Conservation (phyloP, 345 rosid species). For the Lenwebbia sp. region DNA sequence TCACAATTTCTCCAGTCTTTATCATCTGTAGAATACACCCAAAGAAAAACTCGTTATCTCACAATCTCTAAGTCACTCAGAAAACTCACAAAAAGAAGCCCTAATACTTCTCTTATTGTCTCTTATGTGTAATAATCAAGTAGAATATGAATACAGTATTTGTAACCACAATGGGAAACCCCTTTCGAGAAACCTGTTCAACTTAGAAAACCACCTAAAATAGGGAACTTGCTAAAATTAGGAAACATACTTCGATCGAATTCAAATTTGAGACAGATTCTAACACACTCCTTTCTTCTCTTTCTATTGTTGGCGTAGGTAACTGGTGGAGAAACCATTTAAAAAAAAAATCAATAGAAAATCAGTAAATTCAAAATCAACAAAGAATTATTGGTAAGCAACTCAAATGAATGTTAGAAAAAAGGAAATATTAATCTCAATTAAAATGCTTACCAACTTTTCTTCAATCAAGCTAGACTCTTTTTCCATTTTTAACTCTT, state of each 20-base stretch:
- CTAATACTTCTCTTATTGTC: background rate
- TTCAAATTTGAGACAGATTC: background rate
- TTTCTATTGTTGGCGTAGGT: fast-evolving
- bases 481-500: background rate
- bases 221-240: background rate
- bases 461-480: background rate
- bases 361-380: background rate
- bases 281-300: background rate
- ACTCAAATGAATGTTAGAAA: background rate
- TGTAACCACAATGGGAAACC: background rate
- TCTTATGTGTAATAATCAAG: background rate
- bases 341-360: background rate
- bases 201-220: background rate
- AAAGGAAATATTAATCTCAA: background rate
- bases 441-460: background rate
- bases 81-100: background rate
- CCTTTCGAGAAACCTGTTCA: background rate
- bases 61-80: background rate
- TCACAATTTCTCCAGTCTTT: background rate
- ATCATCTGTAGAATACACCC: background rate
- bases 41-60: background rate
- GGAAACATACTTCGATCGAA: background rate
- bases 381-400: background rate
- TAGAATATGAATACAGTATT: background rate
- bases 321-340: fast-evolving